Base-by-base conservation (phyloP, 2,329 filamentous ascomycete species). In the Colletotrichum godetiae region DNA sequence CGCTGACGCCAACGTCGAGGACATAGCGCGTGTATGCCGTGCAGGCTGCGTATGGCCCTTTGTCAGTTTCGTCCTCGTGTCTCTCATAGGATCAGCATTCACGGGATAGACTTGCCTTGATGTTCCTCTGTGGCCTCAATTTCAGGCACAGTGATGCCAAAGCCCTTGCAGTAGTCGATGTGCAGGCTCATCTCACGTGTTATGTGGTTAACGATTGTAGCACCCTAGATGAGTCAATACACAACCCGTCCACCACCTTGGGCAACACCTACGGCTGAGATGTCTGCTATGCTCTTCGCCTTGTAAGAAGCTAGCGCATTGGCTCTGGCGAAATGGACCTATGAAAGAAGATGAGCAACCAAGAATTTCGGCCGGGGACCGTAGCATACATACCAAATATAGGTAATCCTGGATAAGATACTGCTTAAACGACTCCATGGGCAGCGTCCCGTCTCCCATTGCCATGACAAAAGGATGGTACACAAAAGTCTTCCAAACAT, bases 401-500 rank as follows among this genome's bases (percentile, higher is more conserved):
- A 98, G 87, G 78, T 98, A 98, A 79, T 98, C 96, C 78, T 98
- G 96, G 11, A 97, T 88, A 68, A 98, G 90, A 80, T 98, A 98
- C 52, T 93, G 89, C 81, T 95, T 97, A 86, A 98, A 98, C 0
- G 91, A 92, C 56, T 93, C 90, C 1, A 93, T 77, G 0, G 94
- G 92, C 24, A 98, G 85, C 8, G 89, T 92, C 0, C 95, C 95
- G 72, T 92, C 87, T 0, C 93, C 95, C 79, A 98, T 86, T 15
- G 89, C 90, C 78, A 92, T 86, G 55, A 97, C 94, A 79, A 98
- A 98, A 0, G 92, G 90, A 79, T 98, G 96, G 76, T 95, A 87
- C 2, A 94, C 92, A 79, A 95, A 97, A 13, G 86, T 85, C 60
- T 91, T 85, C 96, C 96, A 98, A 1, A 92, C 87, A 0, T 84